A percentile compares a stretch with the other conserved stretches of the same genome.
Conservation (phyloP, 257 asterid genomes). For the Capsicum rhomboideum region DNA sequence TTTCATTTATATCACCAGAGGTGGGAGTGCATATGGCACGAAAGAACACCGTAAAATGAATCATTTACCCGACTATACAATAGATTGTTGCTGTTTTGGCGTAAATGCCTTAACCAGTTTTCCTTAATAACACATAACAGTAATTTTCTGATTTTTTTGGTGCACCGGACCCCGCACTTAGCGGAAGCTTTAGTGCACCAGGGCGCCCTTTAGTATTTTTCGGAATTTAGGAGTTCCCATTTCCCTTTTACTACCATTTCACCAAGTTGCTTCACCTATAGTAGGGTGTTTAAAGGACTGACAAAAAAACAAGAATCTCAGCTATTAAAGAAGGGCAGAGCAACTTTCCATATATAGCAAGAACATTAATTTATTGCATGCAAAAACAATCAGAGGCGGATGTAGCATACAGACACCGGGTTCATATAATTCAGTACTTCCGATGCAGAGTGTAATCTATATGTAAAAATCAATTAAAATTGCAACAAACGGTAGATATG, state of each 20-base stretch:
- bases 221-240: not conserved
- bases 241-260: not conserved
- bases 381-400: not conserved
- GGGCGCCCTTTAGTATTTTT: not conserved
- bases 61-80: not conserved
- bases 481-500: no score
- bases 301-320: not conserved
- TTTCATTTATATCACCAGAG: not conserved
- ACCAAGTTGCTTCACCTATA: not conserved
- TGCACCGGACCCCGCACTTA: no score
- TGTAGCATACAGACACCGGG: no score
- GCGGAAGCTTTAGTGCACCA: no score
- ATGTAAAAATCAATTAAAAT: no score
- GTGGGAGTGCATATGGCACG: not conserved
- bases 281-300: not conserved
- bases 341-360: not conserved
- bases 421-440: no score
- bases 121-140: not conserved
- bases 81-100: not conserved
- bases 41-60: not conserved
- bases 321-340: not conserved
- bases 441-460: no score
- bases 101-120: not conserved
- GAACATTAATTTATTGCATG: not conserved
- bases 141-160: not conserved